A percentile compares a stretch with the other conserved stretches of the same genome.
phyloP scores from a whole-genome alignment of 306 rosid genomes.

The Prunus mira region DNA sequence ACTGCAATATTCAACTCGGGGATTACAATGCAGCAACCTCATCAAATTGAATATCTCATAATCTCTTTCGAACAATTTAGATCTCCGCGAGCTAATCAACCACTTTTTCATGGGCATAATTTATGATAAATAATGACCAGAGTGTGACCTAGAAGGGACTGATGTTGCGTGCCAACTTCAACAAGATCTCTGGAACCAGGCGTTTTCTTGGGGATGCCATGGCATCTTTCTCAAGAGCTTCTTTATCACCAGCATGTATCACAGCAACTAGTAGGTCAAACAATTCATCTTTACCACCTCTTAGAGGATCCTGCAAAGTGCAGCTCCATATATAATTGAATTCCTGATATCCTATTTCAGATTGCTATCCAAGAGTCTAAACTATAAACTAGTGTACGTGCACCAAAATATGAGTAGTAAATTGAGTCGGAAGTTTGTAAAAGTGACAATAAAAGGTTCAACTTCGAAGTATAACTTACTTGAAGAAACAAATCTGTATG shows the following conservation, averaged over 20 bases:
- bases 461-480: constrained; percentile 40
- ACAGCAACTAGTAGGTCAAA: constrained; percentile 63
- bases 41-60: not conserved
- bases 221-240: constrained; percentile 64
- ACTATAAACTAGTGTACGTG: not conserved
- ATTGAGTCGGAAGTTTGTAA: not conserved
- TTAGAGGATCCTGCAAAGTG: constrained; percentile 77
- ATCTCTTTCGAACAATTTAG: not conserved
- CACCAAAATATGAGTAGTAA: not conserved
- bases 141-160: constrained; percentile 66
- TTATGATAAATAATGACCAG: not conserved
- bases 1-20: not conserved
- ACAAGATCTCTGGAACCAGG: constrained; percentile 77
- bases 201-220: constrained; percentile 69
- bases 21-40: not conserved
- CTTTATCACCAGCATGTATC: constrained; percentile 67
- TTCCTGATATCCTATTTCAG: not conserved
- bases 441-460: not conserved
- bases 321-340: not conserved
- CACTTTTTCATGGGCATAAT: not conserved
- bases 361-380: not conserved
- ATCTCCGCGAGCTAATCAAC: not conserved
- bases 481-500: constrained; percentile 98
- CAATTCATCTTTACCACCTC: constrained; percentile 84
- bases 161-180: constrained; percentile 56